Evolutionary conservation across 1,284 basidiomycete species (phyloP).

Genomic region (Lignosus rhinocerotis): DNA sequence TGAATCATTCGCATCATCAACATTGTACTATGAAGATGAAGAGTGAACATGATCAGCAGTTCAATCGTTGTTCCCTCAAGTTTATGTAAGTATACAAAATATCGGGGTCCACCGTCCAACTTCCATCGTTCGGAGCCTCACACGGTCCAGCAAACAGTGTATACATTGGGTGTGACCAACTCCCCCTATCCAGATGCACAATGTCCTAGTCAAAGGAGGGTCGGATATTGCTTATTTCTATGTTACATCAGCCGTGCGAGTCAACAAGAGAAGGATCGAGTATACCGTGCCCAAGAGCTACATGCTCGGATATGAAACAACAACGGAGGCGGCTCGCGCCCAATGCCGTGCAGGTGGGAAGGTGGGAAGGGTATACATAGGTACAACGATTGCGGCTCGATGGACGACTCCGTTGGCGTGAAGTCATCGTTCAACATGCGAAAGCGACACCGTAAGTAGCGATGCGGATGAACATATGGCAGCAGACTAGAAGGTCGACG

Average conservation of each 20-base stretch:
- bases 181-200: not conserved
- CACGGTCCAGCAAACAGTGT: not conserved
- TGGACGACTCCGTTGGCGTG: not conserved
- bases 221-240: conserved; percentile 15
- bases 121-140: not conserved
- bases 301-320: conserved; percentile 5
- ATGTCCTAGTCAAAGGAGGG: conserved; percentile 3
- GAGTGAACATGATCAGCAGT: no score
- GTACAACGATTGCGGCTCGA: conserved; percentile 11
- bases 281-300: conserved; percentile 10
- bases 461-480: not conserved
- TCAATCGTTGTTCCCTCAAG: no score
- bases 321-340: conserved; percentile 15
- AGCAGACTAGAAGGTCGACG: conserved; percentile 49
- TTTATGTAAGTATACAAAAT: not conserved
- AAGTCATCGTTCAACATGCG: conserved; percentile 10
- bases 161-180: not conserved
- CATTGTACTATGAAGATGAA: no score
- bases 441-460: conserved; percentile 3
- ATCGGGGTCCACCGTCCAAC: not conserved
- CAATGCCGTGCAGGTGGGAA: conserved; percentile 5
- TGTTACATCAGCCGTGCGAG: conserved; percentile 17
- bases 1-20: no score
- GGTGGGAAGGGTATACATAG: conserved; percentile 19
- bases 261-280: not conserved